phyloP scores from a whole-genome alignment of 2,329 filamentous ascomycete species.

The Cladosporium halotolerans region DNA sequence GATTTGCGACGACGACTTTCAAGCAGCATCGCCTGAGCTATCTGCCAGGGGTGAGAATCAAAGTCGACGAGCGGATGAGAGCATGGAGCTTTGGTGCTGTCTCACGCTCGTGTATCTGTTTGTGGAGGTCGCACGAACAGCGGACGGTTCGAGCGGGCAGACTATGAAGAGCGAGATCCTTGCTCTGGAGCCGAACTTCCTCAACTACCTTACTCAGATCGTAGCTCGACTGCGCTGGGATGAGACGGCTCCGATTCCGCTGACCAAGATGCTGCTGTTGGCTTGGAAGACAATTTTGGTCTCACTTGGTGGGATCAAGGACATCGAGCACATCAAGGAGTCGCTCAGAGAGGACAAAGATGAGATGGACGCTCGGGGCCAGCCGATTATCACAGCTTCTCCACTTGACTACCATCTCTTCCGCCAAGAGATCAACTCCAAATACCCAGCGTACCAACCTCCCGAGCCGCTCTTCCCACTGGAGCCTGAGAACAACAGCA shows the following conservation, averaged over 20 bases:
- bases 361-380: slow-evolving; percentile 54
- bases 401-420: slow-evolving; percentile 95
- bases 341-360: slow-evolving; percentile 57
- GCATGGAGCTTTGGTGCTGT: slow-evolving; percentile 42
- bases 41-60: slow-evolving; percentile 22
- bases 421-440: slow-evolving; percentile 92
- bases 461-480: slow-evolving; percentile 76
- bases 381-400: slow-evolving; percentile 82
- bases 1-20: slow-evolving; percentile 26
- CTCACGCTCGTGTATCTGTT: slow-evolving; percentile 45
- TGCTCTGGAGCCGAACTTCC: slow-evolving; percentile 52
- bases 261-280: slow-evolving; percentile 54
- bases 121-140: slow-evolving; percentile 39
- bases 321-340: slow-evolving; percentile 67
- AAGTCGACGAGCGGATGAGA: slow-evolving; percentile 25
- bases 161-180: slow-evolving; percentile 28
- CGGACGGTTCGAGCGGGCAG: slow-evolving; percentile 19
- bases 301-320: slow-evolving; percentile 70
- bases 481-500: slow-evolving; percentile 83
- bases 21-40: slow-evolving; percentile 16
- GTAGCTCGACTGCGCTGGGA: slow-evolving; percentile 50
- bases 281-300: slow-evolving; percentile 90
- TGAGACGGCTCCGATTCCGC: slow-evolving; percentile 53
- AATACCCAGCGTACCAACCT: slow-evolving; percentile 93
- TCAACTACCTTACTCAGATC: slow-evolving; percentile 65